phyloP scores from a whole-genome alignment of 2,329 filamentous ascomycete genomes.

The Aspergillus chevalieri region DNA sequence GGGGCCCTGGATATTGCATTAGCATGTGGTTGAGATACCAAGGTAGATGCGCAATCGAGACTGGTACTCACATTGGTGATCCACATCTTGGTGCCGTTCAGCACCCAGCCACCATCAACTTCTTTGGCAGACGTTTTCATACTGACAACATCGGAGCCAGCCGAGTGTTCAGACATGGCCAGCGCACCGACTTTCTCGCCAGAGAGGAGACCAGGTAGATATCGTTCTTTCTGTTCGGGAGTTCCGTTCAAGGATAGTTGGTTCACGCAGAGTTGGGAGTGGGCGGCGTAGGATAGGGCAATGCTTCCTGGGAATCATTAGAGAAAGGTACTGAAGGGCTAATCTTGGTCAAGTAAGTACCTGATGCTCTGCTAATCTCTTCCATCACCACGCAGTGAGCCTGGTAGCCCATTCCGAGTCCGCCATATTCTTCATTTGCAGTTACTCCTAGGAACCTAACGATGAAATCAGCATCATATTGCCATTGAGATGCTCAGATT shows the following conservation, averaged over 20 bases:
- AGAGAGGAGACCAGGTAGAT: slow-evolving; percentile 72
- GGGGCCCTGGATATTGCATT: slow-evolving; percentile 49
- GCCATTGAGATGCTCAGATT: no score
- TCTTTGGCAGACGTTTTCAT: slow-evolving; percentile 82
- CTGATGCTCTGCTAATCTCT: slow-evolving; percentile 82
- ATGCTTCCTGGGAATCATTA: slow-evolving; percentile 28
- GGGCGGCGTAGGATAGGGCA: slow-evolving; percentile 86
- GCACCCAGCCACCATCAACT: slow-evolving; percentile 75
- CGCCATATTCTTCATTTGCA: slow-evolving; percentile 85
- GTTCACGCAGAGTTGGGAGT: slow-evolving; percentile 94
- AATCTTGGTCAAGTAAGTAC: slow-evolving; percentile 26
- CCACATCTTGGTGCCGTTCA: slow-evolving; percentile 98
- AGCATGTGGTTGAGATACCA: neutral
- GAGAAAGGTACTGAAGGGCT: neutral
- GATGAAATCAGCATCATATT: neutral
- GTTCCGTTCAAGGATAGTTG: slow-evolving; percentile 88
- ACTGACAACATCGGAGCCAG: slow-evolving; percentile 88
- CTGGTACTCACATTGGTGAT: slow-evolving; percentile 72
- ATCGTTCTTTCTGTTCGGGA: slow-evolving; percentile 69
- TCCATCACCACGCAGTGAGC: slow-evolving; percentile 95
- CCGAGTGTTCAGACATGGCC: slow-evolving; percentile 89
- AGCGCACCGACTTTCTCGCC: slow-evolving; percentile 78
- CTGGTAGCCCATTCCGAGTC: slow-evolving; percentile 88
- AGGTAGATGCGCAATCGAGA: neutral
- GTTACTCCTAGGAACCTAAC: slow-evolving; percentile 78